Evolutionary conservation across 139 green algal genomes (phyloP).

Genomic region (Chlamydomonas incerta): DNA sequence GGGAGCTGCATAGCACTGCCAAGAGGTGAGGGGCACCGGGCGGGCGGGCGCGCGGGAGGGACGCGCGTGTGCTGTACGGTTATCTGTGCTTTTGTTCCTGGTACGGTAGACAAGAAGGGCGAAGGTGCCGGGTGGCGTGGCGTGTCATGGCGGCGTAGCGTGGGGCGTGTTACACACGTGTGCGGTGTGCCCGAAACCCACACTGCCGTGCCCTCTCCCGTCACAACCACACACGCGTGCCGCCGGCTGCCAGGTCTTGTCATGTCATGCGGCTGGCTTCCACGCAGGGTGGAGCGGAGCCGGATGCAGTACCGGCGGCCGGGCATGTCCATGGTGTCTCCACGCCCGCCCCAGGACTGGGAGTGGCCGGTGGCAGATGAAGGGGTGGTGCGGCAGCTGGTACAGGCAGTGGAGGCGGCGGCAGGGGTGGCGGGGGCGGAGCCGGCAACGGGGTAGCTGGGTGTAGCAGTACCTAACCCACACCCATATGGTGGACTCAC

Average conservation of each 20-base stretch:
- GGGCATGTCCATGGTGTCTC: slow-evolving; percentile 25
- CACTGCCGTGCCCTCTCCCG: no score
- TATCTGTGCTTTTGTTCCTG: neutral
- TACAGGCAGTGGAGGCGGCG: neutral
- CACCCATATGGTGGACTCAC: no score
- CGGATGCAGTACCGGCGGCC: slow-evolving; percentile 35
- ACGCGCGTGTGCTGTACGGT: neutral
- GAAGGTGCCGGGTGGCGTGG: neutral
- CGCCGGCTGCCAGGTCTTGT: no score
- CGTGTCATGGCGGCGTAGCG: neutral
- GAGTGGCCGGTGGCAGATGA: slow-evolving; percentile 44
- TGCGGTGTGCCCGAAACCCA: no score
- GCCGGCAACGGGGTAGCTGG: no score
- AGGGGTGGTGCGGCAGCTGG: neutral
- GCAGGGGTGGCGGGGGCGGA: neutral
- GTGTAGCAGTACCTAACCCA: no score
- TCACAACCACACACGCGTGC: no score
- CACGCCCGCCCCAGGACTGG: slow-evolving; percentile 16
- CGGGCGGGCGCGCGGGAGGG: neutral
- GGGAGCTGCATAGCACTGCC: slow-evolving; percentile 49
- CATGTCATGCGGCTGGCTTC: no score
- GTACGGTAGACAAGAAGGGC: no score
- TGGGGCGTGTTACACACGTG: neutral
- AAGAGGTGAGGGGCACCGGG: slow-evolving; percentile 13
- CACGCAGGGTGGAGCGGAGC: slow-evolving; percentile 36